Evolutionary conservation across 2,329 filamentous ascomycete species (phyloP).

Genomic region (Epichloe brachyelytri): DNA sequence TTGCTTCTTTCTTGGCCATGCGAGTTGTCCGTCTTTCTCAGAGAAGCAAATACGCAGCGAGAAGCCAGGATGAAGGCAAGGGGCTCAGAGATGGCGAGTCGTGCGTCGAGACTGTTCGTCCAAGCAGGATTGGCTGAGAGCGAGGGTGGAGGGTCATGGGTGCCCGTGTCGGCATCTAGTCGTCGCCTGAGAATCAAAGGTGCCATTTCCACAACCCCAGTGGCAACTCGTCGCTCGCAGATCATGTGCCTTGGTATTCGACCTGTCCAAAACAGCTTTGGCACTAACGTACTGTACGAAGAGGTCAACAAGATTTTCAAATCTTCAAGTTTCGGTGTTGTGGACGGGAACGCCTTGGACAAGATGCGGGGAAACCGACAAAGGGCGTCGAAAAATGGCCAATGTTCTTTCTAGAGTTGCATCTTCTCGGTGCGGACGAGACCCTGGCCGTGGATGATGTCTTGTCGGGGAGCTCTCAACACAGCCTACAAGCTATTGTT

Average conservation of each 20-base stretch:
- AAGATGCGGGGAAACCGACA: constrained; percentile 34
- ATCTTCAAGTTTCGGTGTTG: constrained; percentile 61
- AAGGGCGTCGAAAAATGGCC: constrained; percentile 74
- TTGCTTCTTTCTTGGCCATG: constrained; percentile 59
- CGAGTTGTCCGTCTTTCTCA: constrained; percentile 43
- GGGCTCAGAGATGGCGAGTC: constrained; percentile 9
- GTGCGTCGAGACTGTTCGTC: constrained; percentile 39
- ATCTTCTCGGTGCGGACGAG: constrained; percentile 19
- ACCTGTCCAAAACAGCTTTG: constrained; percentile 44
- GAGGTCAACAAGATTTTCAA: constrained; percentile 67
- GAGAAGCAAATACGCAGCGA: constrained; percentile 31
- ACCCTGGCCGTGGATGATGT: constrained; percentile 23
- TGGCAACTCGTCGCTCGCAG: constrained; percentile 59
- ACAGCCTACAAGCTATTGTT: constrained; percentile 32
- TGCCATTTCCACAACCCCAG: constrained; percentile 56
- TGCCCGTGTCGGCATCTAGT: constrained; percentile 54
- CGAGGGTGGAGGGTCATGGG: constrained; percentile 46
- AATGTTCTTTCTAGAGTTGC: constrained; percentile 73
- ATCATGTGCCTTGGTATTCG: constrained; percentile 69
- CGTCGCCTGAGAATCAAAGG: constrained; percentile 51
- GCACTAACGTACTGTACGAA: constrained; percentile 57
- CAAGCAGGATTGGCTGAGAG: constrained; percentile 53
- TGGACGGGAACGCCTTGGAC: constrained; percentile 31
- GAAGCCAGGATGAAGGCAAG: constrained; percentile 24
- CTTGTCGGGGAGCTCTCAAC: constrained; percentile 32